Conservation (phyloP, 805 yeast genomes). For the Kodamaea restingae region DNA sequence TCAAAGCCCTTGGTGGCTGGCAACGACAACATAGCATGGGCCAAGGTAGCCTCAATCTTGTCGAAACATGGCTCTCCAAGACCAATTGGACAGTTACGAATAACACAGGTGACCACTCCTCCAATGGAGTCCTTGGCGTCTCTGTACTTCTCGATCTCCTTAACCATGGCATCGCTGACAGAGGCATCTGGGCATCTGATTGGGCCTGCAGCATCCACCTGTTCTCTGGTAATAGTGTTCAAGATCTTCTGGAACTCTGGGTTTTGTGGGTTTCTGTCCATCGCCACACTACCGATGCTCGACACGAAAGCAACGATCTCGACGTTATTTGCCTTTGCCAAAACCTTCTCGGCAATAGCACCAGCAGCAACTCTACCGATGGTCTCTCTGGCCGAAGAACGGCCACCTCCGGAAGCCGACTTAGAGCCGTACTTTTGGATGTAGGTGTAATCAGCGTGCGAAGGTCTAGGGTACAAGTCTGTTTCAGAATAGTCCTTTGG, state of each 20-base stretch:
- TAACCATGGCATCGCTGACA: constrained; percentile 74
- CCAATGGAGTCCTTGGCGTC: constrained; percentile 92
- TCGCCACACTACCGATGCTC: constrained; percentile 78
- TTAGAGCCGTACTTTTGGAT: constrained; percentile 85
- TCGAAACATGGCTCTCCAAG: constrained; percentile 97
- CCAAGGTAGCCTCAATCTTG: constrained; percentile 89
- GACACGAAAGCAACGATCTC: constrained; percentile 96
- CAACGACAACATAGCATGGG: constrained; percentile 96
- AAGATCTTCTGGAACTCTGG: constrained; percentile 63
- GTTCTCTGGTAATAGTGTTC: constrained; percentile 77
- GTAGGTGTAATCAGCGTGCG: constrained; percentile 96
- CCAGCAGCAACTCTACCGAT: constrained; percentile 99
- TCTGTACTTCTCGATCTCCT: constrained; percentile 80
- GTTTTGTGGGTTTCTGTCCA: constrained; percentile 68
- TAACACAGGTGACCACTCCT: constrained; percentile 96
- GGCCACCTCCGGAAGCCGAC: constrained; percentile 96
- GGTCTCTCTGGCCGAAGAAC: constrained; percentile 96
- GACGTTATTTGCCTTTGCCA: constrained; percentile 69
- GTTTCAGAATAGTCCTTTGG: constrained; percentile 95
- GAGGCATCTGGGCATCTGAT: constrained; percentile 86
- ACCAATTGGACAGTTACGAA: constrained; percentile 92
- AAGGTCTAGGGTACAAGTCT: constrained; percentile 93
- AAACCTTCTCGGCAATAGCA: constrained; percentile 93
- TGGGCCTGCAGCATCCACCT: constrained; percentile 84
- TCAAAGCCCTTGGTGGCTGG: constrained; percentile 99